phyloP scores from a whole-genome alignment of 208 protist genomes.

The Crithidia fasciculata region DNA sequence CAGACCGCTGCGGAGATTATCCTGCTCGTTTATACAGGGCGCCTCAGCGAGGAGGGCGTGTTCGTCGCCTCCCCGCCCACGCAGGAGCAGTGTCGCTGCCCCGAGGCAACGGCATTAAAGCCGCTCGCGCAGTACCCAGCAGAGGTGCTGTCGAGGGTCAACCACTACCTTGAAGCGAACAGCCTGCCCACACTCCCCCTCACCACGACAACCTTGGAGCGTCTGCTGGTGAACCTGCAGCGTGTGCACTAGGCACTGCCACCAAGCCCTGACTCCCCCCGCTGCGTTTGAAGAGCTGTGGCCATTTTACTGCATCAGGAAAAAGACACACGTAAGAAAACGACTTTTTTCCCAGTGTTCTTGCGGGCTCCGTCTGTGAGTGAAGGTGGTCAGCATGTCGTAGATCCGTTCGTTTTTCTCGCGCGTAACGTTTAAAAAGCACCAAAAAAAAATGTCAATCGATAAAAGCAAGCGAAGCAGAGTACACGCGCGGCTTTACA shows the following conservation, averaged over 20 bases:
- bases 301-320: too few species aligned
- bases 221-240: constrained; percentile 48
- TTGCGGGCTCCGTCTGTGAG: too few species aligned
- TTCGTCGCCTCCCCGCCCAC: constrained; percentile 6
- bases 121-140: constrained; percentile 14
- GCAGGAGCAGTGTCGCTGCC: constrained; percentile 22
- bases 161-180: constrained; percentile 10
- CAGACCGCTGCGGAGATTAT: constrained; percentile 10
- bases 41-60: constrained; percentile 4
- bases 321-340: too few species aligned
- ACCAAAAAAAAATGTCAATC: too few species aligned
- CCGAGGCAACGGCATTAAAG: not conserved
- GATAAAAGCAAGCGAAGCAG: too few species aligned
- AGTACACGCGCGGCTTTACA: too few species aligned
- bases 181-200: constrained; percentile 52
- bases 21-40: not conserved
- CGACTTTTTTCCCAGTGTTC: too few species aligned
- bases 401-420: too few species aligned
- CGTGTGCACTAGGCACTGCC: constrained; percentile 49
- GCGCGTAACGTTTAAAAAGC: too few species aligned
- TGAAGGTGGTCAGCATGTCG: too few species aligned
- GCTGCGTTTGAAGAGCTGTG: too few species aligned
- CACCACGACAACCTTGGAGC: constrained; percentile 28
- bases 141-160: constrained; percentile 7
- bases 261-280: too few species aligned